Percentiles rank a stretch among this genome's conserved stretches.
These are phyloP conservation scores for Omphalotus guepiniiformis DNA, from an alignment of 768 basidiomycete species.

Conservation along the genomic window DNA sequence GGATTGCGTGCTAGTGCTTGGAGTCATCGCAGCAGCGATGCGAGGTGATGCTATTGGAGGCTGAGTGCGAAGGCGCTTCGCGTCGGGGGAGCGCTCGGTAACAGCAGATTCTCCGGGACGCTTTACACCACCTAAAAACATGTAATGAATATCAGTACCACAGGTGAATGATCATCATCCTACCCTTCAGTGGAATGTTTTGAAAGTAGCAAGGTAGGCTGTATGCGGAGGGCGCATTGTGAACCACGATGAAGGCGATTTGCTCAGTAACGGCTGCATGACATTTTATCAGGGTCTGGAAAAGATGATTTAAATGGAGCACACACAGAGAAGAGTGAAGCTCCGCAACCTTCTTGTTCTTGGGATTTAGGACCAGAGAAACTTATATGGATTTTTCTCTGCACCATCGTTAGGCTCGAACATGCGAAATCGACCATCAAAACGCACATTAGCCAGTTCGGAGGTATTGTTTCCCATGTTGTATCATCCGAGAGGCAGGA, in stretches of 20 bases:
- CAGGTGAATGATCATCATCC: too few relatives aligned
- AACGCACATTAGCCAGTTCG: constrained; percentile 58
- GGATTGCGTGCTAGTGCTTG: too few relatives aligned
- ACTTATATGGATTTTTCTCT: constrained; percentile 61
- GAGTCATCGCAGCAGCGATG: too few relatives aligned
- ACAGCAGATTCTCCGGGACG: not conserved
- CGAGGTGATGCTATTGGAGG: too few relatives aligned
- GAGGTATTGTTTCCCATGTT: constrained; percentile 58
- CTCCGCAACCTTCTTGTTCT: constrained; percentile 1
- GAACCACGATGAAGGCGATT: constrained; percentile 1
- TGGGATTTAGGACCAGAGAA: constrained; percentile 39
- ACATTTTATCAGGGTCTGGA: too few relatives aligned
- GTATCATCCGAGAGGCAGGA: constrained; percentile 42
- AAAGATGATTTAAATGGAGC: not conserved
- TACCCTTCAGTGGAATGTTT: not conserved
- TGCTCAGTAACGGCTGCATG: not conserved
- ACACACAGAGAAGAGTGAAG: not conserved
- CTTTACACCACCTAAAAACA: too few relatives aligned
- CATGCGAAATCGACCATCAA: not conserved
- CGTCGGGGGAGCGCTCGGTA: not conserved
- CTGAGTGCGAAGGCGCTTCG: too few relatives aligned
- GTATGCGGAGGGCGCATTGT: not conserved
- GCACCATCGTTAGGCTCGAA: not conserved
- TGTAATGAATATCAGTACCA: too few relatives aligned
- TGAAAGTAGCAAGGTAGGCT: not conserved